Conservation (phyloP, 768 basidiomycete genomes). For the Daedaleopsis nitida region DNA sequence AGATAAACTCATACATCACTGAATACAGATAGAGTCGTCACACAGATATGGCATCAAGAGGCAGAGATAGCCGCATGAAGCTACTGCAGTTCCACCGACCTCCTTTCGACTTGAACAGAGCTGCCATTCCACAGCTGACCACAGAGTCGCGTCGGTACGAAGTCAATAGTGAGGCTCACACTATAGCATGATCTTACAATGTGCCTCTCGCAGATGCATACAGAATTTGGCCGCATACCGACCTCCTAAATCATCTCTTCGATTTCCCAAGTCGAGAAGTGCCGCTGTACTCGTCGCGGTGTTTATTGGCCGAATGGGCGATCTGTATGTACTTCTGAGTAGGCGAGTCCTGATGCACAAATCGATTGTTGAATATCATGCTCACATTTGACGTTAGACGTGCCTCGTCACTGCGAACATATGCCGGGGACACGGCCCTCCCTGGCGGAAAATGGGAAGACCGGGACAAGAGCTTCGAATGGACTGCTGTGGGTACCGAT, state of each 20-base stretch:
- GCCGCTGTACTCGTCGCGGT: conserved; percentile 84
- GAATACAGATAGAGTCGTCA: too few relatives aligned
- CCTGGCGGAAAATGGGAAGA: conserved; percentile 84
- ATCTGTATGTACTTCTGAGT: conserved; percentile 84
- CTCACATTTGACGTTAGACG: conserved; percentile 48
- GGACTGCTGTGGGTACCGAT: conserved; percentile 65
- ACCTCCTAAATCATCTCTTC: conserved; percentile 37
- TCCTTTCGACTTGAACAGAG: conserved; percentile 40
- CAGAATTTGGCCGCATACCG: conserved; percentile 54
- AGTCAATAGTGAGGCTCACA: neutral
- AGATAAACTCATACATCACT: too few relatives aligned
- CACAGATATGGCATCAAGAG: conserved; percentile 5
- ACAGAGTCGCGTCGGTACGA: conserved; percentile 39
- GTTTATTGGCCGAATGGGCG: conserved; percentile 82
- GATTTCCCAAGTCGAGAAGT: conserved; percentile 56
- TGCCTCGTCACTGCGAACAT: conserved; percentile 69
- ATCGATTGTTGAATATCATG: too few relatives aligned
- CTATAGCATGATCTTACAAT: too few relatives aligned
- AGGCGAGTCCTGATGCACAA: conserved; percentile 47
- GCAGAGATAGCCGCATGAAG: conserved; percentile 28
- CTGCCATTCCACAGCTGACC: conserved; percentile 49
- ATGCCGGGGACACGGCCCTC: conserved; percentile 86
- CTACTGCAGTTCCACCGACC: conserved; percentile 53
- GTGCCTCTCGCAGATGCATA: conserved; percentile 48
- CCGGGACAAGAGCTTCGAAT: conserved; percentile 68